Evolutionary conservation across 2,329 filamentous ascomycete genomes (phyloP), one percentile per base, ranked within the genome.

Genomic region (Microsporum canis): DNA sequence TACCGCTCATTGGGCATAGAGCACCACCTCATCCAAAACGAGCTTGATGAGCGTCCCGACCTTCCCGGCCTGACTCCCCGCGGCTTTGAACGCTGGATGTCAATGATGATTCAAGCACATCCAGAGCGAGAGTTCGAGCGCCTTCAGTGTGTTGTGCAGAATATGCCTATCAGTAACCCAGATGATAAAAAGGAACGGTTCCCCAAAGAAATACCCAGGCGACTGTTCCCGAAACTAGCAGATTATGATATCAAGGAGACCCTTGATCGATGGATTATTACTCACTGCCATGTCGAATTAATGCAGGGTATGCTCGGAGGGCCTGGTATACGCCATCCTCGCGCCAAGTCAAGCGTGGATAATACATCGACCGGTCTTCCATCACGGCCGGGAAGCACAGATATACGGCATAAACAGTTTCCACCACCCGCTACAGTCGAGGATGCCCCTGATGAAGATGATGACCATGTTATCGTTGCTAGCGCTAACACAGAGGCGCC

Each of bases 71-170:
- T 90, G 29, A 89, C 87, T 0, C 82, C 84, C 0, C 71, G 77
- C n/a, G 87, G 87, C 1, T 89, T 89, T 68, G 79, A 82, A 58
- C 78, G 78, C 59, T 95, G 89, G 86, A 84, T 88, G 76, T 86
- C 83, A 0, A 78, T 83, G 43, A 82, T 89, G 71, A 86, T 92
- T 41, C 82, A 84, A 65, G 88, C 89, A 0, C 85, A 90, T 65
- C 91, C 91, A 0, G 85, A 90, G 45, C 80, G 83, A 55, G 90
- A 95, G 71, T 86, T 84, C 62, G 79, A 82, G 47, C 83, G 91
- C 7, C 77, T 96, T 3, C 79, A 84, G 49, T 84, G 82, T 61
- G 83, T 89, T 27, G 82, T 91, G 2, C 72, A 84, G 2, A 81
- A 86, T 51, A 83, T 91, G 72, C 87, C 89, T 0, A 87, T 95